Percentiles rank a stretch among this genome's conserved stretches.
Evolutionary conservation across 2,329 filamentous ascomycete genomes (phyloP).

Genomic region (Cladophialophora carrionii): DNA sequence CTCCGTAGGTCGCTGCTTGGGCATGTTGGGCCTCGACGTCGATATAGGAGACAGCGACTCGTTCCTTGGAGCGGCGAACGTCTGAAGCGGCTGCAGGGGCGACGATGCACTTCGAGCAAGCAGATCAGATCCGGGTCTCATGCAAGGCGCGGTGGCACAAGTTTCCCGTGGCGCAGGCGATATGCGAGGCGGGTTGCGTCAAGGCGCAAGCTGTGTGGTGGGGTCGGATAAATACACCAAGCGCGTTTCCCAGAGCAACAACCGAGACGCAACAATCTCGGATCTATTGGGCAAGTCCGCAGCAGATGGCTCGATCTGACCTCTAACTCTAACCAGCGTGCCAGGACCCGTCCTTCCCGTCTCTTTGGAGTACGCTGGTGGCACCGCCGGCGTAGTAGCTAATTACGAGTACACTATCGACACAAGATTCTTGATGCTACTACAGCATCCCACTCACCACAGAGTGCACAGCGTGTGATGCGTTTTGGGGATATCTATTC

Average conservation of each 20-base stretch:
- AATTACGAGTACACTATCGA: no score
- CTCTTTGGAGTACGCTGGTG: not conserved
- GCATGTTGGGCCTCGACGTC: slow-evolving; percentile 4
- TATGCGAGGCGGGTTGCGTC: slow-evolving; percentile 21
- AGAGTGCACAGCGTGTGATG: no score
- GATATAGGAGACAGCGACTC: not conserved
- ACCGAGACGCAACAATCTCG: slow-evolving; percentile 10
- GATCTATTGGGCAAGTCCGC: no score
- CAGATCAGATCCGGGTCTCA: slow-evolving; percentile 15
- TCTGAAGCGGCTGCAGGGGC: not conserved
- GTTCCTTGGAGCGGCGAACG: not conserved
- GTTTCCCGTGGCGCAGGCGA: slow-evolving; percentile 8
- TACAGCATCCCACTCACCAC: not conserved
- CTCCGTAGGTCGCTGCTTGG: not conserved
- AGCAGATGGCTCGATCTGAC: not conserved
- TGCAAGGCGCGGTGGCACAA: slow-evolving; percentile 15
- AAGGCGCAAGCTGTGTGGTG: not conserved
- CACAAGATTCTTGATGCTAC: not conserved
- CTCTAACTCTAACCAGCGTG: not conserved
- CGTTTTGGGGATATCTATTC: not conserved
- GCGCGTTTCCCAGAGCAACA: slow-evolving; percentile 14
- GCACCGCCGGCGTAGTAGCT: not conserved
- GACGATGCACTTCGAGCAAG: not conserved
- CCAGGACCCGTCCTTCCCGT: not conserved
- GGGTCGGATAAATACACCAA: not conserved